Percentiles rank a stretch among this genome's conserved stretches.
These are phyloP conservation scores for Gleditsia sinensis DNA, from an alignment of 306 rosid genomes.

Conservation along the genomic window DNA sequence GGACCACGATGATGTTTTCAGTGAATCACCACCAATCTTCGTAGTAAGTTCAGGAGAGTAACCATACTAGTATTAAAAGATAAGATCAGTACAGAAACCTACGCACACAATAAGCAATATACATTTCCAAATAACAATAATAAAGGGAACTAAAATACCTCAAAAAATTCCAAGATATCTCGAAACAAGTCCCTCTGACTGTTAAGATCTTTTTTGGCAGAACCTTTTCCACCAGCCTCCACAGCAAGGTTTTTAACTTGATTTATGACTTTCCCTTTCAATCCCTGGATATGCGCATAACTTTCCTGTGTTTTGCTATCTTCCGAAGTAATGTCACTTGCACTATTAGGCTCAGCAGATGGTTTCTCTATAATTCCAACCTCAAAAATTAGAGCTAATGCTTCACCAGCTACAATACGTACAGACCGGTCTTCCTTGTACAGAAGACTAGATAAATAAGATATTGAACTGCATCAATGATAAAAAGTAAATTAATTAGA, in stretches of 20 bases:
- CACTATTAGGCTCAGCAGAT: constrained; percentile 42
- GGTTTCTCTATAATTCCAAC: constrained; percentile 59
- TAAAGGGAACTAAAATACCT: constrained; percentile 44
- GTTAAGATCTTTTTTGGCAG: constrained; percentile 79
- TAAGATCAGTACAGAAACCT: constrained; percentile 13
- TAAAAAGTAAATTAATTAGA: neutral
- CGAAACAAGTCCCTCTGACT: constrained; percentile 70
- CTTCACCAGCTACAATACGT: constrained; percentile 83
- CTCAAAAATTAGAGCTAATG: constrained; percentile 75
- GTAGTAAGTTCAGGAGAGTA: constrained; percentile 63
- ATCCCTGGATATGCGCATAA: constrained; percentile 57
- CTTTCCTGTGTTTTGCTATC: constrained; percentile 51
- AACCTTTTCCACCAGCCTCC: constrained; percentile 84
- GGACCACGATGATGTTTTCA: constrained; percentile 72
- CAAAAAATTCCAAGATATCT: constrained; percentile 62
- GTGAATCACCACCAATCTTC: constrained; percentile 70
- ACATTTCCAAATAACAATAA: neutral
- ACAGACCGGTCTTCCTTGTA: constrained; percentile 76
- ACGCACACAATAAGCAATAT: neutral
- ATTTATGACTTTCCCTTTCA: constrained; percentile 62
- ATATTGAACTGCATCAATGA: constrained; percentile 57
- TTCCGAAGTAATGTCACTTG: constrained; percentile 42
- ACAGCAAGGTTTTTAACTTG: constrained; percentile 67
- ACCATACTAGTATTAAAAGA: constrained; percentile 52
- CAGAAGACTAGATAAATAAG: constrained; percentile 69